Conservation (phyloP, 75 land plant species). For the Picea sitchensis region DNA sequence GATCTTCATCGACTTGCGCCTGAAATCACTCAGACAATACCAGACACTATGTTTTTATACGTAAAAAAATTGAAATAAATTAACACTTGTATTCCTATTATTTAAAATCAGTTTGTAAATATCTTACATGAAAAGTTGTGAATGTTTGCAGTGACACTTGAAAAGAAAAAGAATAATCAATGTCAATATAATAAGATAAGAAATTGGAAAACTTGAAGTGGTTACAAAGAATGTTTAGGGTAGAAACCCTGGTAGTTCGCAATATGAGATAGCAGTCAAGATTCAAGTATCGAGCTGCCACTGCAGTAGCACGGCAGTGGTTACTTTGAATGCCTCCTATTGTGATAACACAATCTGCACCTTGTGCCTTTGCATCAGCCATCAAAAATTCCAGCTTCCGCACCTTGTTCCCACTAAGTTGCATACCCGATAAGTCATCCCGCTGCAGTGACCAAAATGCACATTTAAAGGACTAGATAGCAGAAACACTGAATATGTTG, state of each 20-base stretch:
- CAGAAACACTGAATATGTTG: not conserved
- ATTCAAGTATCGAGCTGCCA: conserved; percentile 89
- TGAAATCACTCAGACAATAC: conserved; percentile 24
- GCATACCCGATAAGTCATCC: conserved; percentile 99
- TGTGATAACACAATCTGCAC: conserved; percentile 94
- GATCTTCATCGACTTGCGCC: conserved; percentile 80
- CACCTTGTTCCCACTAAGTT: conserved; percentile 98
- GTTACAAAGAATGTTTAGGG: not conserved
- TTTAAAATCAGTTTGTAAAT: too few species aligned
- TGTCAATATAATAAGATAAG: not conserved
- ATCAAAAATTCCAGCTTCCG: conserved; percentile 92
- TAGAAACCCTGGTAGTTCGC: conserved; percentile 80
- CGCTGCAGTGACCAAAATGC: conserved; percentile 48
- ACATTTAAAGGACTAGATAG: not conserved
- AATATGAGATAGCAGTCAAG: conserved; percentile 94
- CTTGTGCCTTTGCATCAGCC: conserved; percentile 87
- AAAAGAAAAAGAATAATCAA: not conserved
- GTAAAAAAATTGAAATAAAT: not conserved
- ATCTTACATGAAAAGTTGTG: too few species aligned
- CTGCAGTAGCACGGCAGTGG: conserved; percentile 98
- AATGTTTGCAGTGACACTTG: not conserved
- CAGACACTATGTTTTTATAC: not conserved
- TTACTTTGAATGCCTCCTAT: conserved; percentile 99
- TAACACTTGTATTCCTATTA: not conserved
- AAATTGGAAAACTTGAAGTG: not conserved